Evolutionary conservation across 768 basidiomycete species (phyloP).

Genomic region (Boletus sensibilis): DNA sequence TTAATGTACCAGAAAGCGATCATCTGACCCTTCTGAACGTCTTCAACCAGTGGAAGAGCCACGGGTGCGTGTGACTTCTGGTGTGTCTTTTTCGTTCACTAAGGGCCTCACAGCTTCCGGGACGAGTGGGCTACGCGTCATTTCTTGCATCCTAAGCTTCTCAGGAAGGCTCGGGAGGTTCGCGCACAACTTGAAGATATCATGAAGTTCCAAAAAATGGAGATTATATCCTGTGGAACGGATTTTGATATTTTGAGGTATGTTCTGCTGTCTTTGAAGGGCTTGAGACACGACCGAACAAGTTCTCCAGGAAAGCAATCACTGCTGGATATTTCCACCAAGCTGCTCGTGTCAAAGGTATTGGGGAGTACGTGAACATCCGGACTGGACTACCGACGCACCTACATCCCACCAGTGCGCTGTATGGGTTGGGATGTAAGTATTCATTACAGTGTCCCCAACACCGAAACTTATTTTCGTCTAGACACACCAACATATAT

Average conservation of each 20-base stretch:
- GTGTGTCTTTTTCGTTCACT: background rate
- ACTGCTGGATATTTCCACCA: constrained; percentile 99
- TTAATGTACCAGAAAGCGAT: constrained; percentile 97
- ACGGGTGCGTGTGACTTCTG: constrained; percentile 58
- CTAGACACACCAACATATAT: constrained; percentile 94
- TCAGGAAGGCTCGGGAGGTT: constrained; percentile 94
- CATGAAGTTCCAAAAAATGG: constrained; percentile 99
- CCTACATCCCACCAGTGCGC: constrained; percentile 92
- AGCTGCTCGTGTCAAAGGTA: constrained; percentile 96
- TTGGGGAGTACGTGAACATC: constrained; percentile 98
- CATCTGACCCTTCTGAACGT: constrained; percentile 95
- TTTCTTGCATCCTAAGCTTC: constrained; percentile 93
- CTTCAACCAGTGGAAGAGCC: constrained; percentile 97
- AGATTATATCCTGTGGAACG: constrained; percentile 84
- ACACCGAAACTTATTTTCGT: constrained; percentile 1
- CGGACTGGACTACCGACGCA: constrained; percentile 94
- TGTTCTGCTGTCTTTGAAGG: constrained; percentile 13
- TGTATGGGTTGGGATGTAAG: constrained; percentile 95
- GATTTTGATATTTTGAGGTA: constrained; percentile 90
- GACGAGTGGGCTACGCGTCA: constrained; percentile 96
- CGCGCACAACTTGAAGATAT: constrained; percentile 96
- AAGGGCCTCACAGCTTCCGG: constrained; percentile 56
- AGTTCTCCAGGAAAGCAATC: constrained; percentile 78
- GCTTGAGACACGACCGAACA: constrained; percentile 1
- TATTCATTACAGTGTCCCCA: constrained; percentile 8